Percentiles rank a stretch among this genome's conserved stretches.
These are phyloP conservation scores for Peronospora farinosa DNA, from an alignment of 352 stramenopile species.

Conservation along the genomic window DNA sequence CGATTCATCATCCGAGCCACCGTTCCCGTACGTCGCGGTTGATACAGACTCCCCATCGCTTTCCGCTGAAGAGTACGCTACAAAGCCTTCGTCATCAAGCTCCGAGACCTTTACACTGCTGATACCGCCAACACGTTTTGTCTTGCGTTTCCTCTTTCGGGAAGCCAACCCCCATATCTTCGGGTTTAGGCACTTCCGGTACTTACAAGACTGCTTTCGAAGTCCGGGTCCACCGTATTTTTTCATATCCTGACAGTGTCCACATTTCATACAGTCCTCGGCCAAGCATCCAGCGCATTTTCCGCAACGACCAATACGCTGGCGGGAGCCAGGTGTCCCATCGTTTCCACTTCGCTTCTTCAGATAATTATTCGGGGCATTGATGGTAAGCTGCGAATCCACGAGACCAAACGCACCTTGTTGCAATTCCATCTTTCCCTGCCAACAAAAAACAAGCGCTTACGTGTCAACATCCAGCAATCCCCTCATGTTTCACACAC, in stretches of 20 bases:
- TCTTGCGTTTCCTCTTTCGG: conserved; percentile 39
- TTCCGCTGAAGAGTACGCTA: conserved; percentile 47
- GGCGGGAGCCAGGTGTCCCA: conserved; percentile 35
- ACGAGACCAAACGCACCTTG: conserved; percentile 3
- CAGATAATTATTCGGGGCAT: conserved; percentile 11
- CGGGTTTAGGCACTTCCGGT: conserved; percentile 75
- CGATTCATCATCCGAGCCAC: conserved; percentile 24
- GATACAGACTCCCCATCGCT: conserved; percentile 48
- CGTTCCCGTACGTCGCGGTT: conserved; percentile 20
- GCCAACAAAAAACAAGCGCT: conserved; percentile 8
- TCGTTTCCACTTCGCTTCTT: conserved; percentile 39
- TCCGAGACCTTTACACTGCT: conserved; percentile 33
- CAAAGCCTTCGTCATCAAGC: conserved; percentile 37
- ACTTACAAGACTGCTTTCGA: conserved; percentile 85
- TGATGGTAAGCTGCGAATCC: conserved; percentile 23
- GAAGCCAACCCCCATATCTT: conserved; percentile 47
- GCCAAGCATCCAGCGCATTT: conserved; percentile 71
- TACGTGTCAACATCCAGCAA: conserved; percentile 4
- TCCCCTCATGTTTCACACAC: neutral
- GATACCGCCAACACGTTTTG: conserved; percentile 19
- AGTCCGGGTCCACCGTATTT: conserved; percentile 83
- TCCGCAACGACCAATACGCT: conserved; percentile 72
- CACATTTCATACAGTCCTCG: conserved; percentile 83
- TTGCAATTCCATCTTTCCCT: conserved; percentile 19
- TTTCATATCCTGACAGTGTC: conserved; percentile 86